A percentile compares a stretch with the other conserved stretches of the same genome.
phyloP scores from a whole-genome alignment of 352 stramenopile genomes.

The Thalassiosira mediterranea region DNA sequence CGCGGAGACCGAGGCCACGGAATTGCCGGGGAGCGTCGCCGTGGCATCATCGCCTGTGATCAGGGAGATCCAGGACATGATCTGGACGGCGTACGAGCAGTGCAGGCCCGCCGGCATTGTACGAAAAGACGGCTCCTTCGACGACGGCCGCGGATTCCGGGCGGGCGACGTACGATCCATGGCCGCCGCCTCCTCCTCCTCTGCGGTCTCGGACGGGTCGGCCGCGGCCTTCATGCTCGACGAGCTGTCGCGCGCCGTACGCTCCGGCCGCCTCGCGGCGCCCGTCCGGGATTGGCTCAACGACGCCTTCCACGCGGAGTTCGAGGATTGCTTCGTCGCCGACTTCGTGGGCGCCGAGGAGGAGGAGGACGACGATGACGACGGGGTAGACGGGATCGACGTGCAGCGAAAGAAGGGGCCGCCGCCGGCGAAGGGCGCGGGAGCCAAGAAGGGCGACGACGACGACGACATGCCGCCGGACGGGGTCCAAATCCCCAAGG shows the following conservation, averaged over 20 bases:
- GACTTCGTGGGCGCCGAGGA: constrained; percentile 43
- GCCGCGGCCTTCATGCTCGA: constrained; percentile 56
- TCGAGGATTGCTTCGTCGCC: constrained; percentile 54
- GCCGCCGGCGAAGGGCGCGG: neutral
- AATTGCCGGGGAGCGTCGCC: constrained; percentile 9
- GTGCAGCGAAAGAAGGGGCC: constrained; percentile 1
- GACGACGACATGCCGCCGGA: neutral
- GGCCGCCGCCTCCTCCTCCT: constrained; percentile 2
- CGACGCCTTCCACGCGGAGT: constrained; percentile 41
- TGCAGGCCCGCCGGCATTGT: constrained; percentile 35
- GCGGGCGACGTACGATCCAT: no score
- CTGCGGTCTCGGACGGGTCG: constrained; percentile 34
- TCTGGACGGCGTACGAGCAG: constrained; percentile 37
- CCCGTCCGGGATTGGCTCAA: constrained; percentile 46
- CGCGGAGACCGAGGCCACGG: constrained; percentile 8
- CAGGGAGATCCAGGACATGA: constrained; percentile 55
- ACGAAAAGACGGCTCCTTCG: neutral
- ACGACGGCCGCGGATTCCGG: neutral
- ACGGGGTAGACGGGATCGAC: neutral
- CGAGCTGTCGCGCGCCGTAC: constrained; percentile 56
- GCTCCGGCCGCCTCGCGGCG: constrained; percentile 35
- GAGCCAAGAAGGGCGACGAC: constrained; percentile 1
- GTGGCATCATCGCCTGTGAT: constrained; percentile 18
- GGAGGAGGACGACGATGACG: constrained; percentile 9
- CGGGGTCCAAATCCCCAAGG: constrained; percentile 14